Percentiles rank a stretch among this genome's conserved stretches.
phyloP scores from a whole-genome alignment of 176 grass and related monocot species.

The Avena sativa region DNA sequence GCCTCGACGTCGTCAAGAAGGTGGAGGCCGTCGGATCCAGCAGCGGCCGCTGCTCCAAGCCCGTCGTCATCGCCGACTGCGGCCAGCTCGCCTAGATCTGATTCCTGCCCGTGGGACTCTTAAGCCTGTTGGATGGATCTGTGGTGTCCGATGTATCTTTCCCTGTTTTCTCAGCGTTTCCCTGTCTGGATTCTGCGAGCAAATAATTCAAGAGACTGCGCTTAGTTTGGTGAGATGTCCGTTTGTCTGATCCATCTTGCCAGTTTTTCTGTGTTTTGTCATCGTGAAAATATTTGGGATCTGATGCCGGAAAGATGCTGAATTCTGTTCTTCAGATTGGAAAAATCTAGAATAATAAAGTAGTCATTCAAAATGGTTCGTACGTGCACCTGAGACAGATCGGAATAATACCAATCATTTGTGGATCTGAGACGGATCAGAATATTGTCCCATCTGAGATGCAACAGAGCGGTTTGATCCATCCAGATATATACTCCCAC shows the following conservation, averaged over 20 bases:
- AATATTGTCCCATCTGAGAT: no score
- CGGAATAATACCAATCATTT: no score
- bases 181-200: neutral
- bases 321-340: no score
- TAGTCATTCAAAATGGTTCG: no score
- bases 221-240: neutral
- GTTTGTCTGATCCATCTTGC: neutral
- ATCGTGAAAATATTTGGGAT: no score
- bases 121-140: neutral
- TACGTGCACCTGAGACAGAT: no score
- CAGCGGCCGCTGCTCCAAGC: constrained; percentile 40
- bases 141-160: neutral
- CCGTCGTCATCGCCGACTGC: constrained; percentile 60
- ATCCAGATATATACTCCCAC: no score
- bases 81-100: constrained; percentile 57
- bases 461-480: no score
- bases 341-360: no score
- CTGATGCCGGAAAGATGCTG: no score
- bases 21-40: constrained; percentile 55
- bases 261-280: no score
- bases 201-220: neutral
- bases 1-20: constrained; percentile 50
- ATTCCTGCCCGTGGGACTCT: neutral
- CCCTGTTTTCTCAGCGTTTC: neutral
- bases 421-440: no score